These are phyloP conservation scores for Mytilinidion resinicola DNA, from an alignment of 495 filamentous ascomycete genomes.

Conservation along the genomic window DNA sequence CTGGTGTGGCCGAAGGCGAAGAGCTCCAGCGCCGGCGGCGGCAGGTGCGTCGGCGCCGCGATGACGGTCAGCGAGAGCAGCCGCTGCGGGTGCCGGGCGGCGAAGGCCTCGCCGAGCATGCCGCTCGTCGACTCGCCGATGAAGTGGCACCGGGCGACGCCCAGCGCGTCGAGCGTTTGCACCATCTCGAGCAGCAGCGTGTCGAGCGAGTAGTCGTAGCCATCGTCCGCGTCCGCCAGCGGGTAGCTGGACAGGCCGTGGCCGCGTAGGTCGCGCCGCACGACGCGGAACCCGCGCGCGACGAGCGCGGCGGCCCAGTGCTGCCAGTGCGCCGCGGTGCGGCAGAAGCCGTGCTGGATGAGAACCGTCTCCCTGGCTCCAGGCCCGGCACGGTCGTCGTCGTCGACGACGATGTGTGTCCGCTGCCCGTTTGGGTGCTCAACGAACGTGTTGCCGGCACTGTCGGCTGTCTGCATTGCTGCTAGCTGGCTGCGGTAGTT, in stretches of 20 bases:
- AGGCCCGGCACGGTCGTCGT: conserved; percentile 18
- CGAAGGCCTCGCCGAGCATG: conserved; percentile 23
- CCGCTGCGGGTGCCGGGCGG: conserved; percentile 23
- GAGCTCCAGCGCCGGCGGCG: conserved; percentile 16
- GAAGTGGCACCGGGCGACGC: conserved; percentile 22
- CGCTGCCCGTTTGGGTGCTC: conserved; percentile 15
- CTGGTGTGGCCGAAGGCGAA: conserved; percentile 20
- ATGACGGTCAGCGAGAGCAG: conserved; percentile 22
- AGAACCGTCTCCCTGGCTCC: conserved; percentile 19
- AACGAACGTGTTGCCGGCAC: conserved; percentile 2
- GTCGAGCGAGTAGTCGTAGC: conserved; percentile 19
- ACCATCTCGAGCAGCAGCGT: conserved; percentile 26
- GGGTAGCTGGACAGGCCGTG: conserved; percentile 20
- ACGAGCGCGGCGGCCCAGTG: conserved; percentile 27
- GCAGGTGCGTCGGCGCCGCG: conserved; percentile 26
- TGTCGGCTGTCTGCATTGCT: too few species aligned
- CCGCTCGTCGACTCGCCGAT: conserved; percentile 26
- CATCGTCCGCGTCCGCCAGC: conserved; percentile 1
- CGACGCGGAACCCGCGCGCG: conserved; percentile 19
- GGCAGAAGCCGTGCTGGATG: conserved; percentile 27
- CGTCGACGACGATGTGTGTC: conserved; percentile 17
- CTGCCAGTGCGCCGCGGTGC: conserved; percentile 27
- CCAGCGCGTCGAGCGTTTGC: conserved; percentile 27
- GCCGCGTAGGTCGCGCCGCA: conserved; percentile 24
- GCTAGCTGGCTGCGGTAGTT: too few species aligned